Conservation (phyloP, 257 asterid species). For the Nemophila menziesii region DNA sequence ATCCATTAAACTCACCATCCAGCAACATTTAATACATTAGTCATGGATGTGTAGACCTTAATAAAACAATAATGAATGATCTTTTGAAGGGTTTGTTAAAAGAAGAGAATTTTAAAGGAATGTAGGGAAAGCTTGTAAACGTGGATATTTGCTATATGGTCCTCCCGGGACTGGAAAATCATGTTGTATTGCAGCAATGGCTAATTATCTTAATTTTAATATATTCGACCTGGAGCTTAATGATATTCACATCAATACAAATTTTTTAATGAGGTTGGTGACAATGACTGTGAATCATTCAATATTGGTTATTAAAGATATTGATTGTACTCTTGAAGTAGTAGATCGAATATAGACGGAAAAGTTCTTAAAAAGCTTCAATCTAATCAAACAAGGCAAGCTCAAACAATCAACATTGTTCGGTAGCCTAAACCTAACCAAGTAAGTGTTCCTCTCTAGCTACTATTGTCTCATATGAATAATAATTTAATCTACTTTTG, state of each 20-base stretch:
- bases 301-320: constrained; percentile 40
- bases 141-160: constrained; percentile 41
- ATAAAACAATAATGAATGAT: constrained; percentile 35
- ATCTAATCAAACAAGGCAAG: constrained; percentile 18
- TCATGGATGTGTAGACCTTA: constrained; percentile 27
- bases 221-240: constrained; percentile 39
- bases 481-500: too few relatives aligned
- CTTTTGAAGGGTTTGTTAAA: constrained; percentile 28
- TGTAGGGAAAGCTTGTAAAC: constrained; percentile 50
- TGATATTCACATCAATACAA: constrained; percentile 21
- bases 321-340: constrained; percentile 27
- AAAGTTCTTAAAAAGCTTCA: constrained; percentile 22
- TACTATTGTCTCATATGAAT: too few relatives aligned
- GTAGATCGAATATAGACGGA: constrained; percentile 25
- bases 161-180: constrained; percentile 51
- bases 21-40: constrained; percentile 31
- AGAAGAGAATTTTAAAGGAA: constrained; percentile 27
- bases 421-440: constrained; percentile 19
- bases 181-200: constrained; percentile 45
- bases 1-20: constrained; percentile 39
- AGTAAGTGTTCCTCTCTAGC: constrained; percentile 9
- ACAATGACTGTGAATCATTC: constrained; percentile 26
- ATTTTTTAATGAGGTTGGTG: constrained; percentile 27
- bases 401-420: constrained; percentile 26
- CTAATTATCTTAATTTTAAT: constrained; percentile 37